Percentiles rank a stretch among this genome's conserved stretches.
Conservation (phyloP, 2,329 filamentous ascomycete genomes). For the Claviceps quebecensis region DNA sequence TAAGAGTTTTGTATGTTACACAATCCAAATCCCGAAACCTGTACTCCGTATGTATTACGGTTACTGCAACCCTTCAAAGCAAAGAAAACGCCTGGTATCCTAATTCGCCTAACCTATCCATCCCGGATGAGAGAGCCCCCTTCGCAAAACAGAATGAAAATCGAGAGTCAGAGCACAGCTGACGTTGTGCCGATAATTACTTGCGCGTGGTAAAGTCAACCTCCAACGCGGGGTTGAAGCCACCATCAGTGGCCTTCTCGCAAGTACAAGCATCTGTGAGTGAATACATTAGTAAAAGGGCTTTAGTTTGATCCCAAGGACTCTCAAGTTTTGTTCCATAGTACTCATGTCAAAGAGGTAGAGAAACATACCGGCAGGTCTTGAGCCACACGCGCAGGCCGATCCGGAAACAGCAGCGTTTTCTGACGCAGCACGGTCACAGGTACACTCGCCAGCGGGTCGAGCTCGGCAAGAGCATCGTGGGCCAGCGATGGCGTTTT, state of each 20-base stretch:
- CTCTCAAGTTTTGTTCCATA: no score
- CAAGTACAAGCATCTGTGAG: slow-evolving; percentile 60
- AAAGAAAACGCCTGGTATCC: no score
- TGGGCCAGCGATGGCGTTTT: slow-evolving; percentile 61
- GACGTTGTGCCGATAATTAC: slow-evolving; percentile 10
- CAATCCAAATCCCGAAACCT: no score
- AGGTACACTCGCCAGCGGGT: slow-evolving; percentile 69
- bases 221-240: slow-evolving; percentile 52
- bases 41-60: no score
- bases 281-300: slow-evolving; percentile 8
- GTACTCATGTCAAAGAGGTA: slow-evolving; percentile 7
- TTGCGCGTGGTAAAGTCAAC: slow-evolving; percentile 73
- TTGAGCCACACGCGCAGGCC: slow-evolving; percentile 64
- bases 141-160: no score
- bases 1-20: no score
- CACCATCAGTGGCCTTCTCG: slow-evolving; percentile 53
- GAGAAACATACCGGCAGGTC: slow-evolving; percentile 48
- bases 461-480: slow-evolving; percentile 76
- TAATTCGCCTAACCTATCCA: no score
- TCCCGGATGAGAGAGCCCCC: no score
- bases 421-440: slow-evolving; percentile 56
- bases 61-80: no score
- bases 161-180: no score
- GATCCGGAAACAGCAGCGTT: slow-evolving; percentile 47
- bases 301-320: slow-evolving; percentile 5